These are phyloP conservation scores for Boletellus ananiceps DNA, from an alignment of 768 basidiomycete species.

Conservation along the genomic window DNA sequence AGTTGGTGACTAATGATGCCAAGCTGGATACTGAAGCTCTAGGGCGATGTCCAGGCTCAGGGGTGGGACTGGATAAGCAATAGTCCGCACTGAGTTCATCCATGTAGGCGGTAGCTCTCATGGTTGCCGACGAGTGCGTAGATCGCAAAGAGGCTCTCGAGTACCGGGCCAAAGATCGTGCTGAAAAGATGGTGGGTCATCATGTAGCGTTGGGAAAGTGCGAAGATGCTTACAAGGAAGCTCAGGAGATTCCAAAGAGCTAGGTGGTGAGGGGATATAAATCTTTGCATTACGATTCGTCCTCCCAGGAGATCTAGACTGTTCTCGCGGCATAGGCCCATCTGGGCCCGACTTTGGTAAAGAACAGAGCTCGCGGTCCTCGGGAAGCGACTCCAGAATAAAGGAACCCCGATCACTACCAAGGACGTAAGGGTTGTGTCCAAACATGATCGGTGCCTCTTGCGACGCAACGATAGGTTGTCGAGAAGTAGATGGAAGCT, in stretches of 20 bases:
- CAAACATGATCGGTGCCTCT: slow-evolving; percentile 23
- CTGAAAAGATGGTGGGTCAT: slow-evolving; percentile 7
- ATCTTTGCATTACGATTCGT: slow-evolving; percentile 17
- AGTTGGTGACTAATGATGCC: slow-evolving; percentile 52
- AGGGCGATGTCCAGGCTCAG: slow-evolving; percentile 14
- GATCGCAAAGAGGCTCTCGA: slow-evolving; percentile 31
- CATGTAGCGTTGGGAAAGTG: not conserved
- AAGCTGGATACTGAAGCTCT: slow-evolving; percentile 50
- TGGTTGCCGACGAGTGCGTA: slow-evolving; percentile 26
- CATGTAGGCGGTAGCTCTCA: slow-evolving; percentile 22
- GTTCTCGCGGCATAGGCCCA: slow-evolving; percentile 13
- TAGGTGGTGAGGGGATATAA: slow-evolving; percentile 15
- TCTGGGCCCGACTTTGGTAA: slow-evolving; percentile 11
- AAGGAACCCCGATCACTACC: slow-evolving; percentile 15
- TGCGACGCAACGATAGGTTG: slow-evolving; percentile 23
- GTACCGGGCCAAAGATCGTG: slow-evolving; percentile 16
- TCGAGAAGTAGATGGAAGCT: slow-evolving; percentile 12
- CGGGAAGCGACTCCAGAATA: slow-evolving; percentile 46
- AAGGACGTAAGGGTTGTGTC: slow-evolving; percentile 25
- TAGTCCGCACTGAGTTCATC: slow-evolving; percentile 31
- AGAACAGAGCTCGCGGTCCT: slow-evolving; percentile 41
- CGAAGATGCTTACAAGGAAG: slow-evolving; percentile 9
- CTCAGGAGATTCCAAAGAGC: slow-evolving; percentile 7
- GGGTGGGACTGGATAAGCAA: slow-evolving; percentile 19
- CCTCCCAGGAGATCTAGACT: slow-evolving; percentile 12